Evolutionary conservation across 108 stramenopile genomes (phyloP).

Genomic region (Nitzschia sp.): DNA sequence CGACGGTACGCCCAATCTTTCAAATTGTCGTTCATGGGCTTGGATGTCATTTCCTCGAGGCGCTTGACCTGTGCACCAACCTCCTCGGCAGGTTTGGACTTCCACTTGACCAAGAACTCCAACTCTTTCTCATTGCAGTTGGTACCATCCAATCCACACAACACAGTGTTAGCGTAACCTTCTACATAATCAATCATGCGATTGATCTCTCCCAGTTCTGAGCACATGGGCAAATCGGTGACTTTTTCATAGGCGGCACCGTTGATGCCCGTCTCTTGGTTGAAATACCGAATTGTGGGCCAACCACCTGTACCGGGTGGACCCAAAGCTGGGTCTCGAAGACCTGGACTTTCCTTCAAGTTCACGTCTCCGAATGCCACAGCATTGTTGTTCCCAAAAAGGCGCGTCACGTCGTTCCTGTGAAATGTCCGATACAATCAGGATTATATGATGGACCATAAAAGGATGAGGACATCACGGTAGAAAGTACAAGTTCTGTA

Average conservation of each 20-base stretch:
- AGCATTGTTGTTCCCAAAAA: constrained; percentile 48
- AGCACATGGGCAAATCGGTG: constrained; percentile 54
- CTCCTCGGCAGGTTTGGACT: constrained; percentile 30
- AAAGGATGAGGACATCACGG: background rate
- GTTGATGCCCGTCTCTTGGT: constrained; percentile 52
- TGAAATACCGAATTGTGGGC: constrained; percentile 76
- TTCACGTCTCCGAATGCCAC: constrained; percentile 60
- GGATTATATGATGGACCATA: too few species aligned
- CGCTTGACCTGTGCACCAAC: constrained; percentile 25
- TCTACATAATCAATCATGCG: constrained; percentile 55
- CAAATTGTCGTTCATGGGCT: constrained; percentile 42
- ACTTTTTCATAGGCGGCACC: constrained; percentile 59
- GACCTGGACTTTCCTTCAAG: constrained; percentile 36
- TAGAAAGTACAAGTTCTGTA: background rate
- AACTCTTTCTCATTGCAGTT: constrained; percentile 48
- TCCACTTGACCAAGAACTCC: constrained; percentile 38
- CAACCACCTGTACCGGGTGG: constrained; percentile 68
- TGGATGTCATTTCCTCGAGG: constrained; percentile 35
- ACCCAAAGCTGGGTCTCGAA: constrained; percentile 22
- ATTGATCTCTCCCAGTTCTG: constrained; percentile 51
- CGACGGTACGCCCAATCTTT: constrained; percentile 31
- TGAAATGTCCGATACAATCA: too few species aligned
- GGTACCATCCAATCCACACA: constrained; percentile 31
- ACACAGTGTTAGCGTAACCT: constrained; percentile 43
- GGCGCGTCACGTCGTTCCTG: constrained; percentile 51